A percentile compares a stretch with the other conserved stretches of the same genome.
Conservation (phyloP, 2,329 filamentous ascomycete species). For the Ustulina deusta region DNA sequence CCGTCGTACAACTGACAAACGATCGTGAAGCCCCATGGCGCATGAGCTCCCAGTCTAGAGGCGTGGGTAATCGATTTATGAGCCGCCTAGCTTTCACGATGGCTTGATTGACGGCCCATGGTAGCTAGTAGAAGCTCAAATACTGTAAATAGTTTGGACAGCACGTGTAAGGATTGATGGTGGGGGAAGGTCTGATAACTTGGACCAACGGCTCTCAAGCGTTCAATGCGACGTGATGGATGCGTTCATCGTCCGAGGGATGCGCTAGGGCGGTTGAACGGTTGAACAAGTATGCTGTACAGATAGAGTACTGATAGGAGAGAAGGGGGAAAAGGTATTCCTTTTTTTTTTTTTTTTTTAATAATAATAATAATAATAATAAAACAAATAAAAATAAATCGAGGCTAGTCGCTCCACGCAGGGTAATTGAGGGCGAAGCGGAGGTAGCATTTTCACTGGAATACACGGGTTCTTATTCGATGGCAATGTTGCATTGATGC, state of each 20-base stretch:
- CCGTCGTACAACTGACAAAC: slow-evolving; percentile 14
- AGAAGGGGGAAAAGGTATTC: background rate
- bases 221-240: slow-evolving; percentile 29
- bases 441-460: slow-evolving; percentile 32
- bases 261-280: slow-evolving; percentile 14
- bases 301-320: background rate
- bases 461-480: slow-evolving; percentile 29
- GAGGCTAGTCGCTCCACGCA: slow-evolving; percentile 14
- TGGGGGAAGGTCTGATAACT: slow-evolving; percentile 7
- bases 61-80: slow-evolving; percentile 16
- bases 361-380: too few species aligned
- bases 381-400: background rate
- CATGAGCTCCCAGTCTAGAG: slow-evolving; percentile 3
- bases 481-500: slow-evolving; percentile 30
- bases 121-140: slow-evolving; percentile 11
- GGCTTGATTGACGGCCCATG: slow-evolving; percentile 1
- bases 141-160: slow-evolving; percentile 9
- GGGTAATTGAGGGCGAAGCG: slow-evolving; percentile 28
- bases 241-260: slow-evolving; percentile 15
- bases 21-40: slow-evolving; percentile 30
- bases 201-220: slow-evolving; percentile 5
- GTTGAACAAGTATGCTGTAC: slow-evolving; percentile 22
- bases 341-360: too few species aligned
- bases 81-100: background rate
- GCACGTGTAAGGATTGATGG: slow-evolving; percentile 16